Evolutionary conservation across 768 basidiomycete species (phyloP), one percentile per base, ranked within the genome.

Genomic region (Calvatia gigantea): DNA sequence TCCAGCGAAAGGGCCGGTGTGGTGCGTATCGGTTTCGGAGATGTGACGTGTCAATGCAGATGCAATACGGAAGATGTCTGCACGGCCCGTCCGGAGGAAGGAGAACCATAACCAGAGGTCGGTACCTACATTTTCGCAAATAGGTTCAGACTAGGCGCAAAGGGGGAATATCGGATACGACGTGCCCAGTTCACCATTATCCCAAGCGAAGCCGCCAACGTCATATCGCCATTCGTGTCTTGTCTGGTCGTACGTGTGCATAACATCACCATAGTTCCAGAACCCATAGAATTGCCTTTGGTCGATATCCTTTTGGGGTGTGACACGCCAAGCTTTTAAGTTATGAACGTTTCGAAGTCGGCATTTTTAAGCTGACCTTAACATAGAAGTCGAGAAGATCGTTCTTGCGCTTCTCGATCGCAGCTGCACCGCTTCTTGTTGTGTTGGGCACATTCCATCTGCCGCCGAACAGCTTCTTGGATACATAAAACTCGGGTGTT

Each of bases 31-130:
- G 42, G 71, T 70, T 54, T 74, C 73, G 0, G 71, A 70, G 21
- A 73, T 58, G 49, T 73, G 71, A 2, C 70, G 66, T 8, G 73
- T 74, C 70, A 74, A 67, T 6, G 70, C 68, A 43, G 64, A 62
- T 4, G 72, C 70, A 29, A 72, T 67, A 8, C 66, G 63, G 61
- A 68, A 74, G 2, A 74, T 57, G 38, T 74, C 73, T 1, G 67
- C 69, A 17, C 71, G 59, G 3, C 73, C 73, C n/a, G 73, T 73
- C 8, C 73, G 67, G 45, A 74, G 43, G 62, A 74, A 74, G 0
- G 70, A 72, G 60, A 71, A 70, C 73, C 73, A 74, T 1, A 74
- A 65, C 71, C 71, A 73, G 3, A 72, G 63, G 44, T 74, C 73
- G 7, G 70, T 67, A 12, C 63, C 71, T 72, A 21, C 27, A 21